These are phyloP conservation scores for Chondrus crispus DNA, from an alignment of 23 red algal genomes.

Conservation along the genomic window DNA sequence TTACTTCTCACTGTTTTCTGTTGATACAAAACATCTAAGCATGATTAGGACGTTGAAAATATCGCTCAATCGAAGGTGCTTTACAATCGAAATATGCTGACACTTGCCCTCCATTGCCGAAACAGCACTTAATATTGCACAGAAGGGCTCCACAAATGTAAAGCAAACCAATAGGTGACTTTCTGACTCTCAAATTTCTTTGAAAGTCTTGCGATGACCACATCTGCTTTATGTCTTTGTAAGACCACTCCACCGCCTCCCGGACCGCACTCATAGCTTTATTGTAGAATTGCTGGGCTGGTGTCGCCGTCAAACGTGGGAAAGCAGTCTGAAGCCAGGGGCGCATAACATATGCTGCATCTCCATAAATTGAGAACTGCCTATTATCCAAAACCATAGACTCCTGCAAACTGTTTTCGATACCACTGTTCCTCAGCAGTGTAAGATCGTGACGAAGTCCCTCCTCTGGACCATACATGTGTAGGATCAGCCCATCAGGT, in stretches of 20 bases:
- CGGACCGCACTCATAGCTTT: neutral
- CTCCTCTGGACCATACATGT: neutral
- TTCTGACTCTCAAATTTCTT: neutral
- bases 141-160: neutral
- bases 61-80: neutral
- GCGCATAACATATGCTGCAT: neutral
- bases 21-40: too few species aligned
- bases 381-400: neutral
- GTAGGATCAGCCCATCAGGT: neutral
- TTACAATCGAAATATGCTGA: neutral
- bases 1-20: too few species aligned
- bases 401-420: neutral
- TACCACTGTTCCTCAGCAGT: neutral
- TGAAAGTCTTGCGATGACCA: neutral
- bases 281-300: neutral
- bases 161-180: neutral
- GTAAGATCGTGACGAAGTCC: constrained; percentile 7
- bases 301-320: neutral
- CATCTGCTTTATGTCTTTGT: neutral
- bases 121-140: neutral
- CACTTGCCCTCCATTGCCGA: neutral
- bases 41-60: too few species aligned
- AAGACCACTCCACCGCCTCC: neutral
- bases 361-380: neutral
- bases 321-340: neutral